Evolutionary conservation across 768 basidiomycete genomes (phyloP).

Genomic region (Tremella mesenterica): DNA sequence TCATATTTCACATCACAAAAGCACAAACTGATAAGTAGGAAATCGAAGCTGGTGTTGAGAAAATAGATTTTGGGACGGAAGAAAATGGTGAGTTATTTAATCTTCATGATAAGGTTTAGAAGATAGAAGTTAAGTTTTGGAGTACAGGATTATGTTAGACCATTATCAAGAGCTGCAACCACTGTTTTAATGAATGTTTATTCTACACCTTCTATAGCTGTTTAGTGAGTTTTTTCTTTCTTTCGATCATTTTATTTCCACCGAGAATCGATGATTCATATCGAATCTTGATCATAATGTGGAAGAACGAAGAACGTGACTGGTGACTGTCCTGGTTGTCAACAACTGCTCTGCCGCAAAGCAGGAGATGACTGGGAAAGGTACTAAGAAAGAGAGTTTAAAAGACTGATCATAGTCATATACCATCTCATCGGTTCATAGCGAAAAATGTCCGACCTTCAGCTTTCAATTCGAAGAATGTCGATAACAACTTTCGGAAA

Average conservation of each 20-base stretch:
- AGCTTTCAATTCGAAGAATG: conserved; percentile 22
- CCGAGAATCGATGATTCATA: not conserved
- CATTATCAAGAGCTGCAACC: conserved; percentile 40
- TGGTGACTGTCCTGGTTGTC: too few species aligned
- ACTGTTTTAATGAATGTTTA: conserved; percentile 30
- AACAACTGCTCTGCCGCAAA: too few species aligned
- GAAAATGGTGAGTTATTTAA: conserved; percentile 26
- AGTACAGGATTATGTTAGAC: conserved; percentile 37
- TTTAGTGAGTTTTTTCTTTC: conserved; percentile 31
- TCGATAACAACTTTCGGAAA: conserved; percentile 31
- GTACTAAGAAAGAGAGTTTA: too few species aligned
- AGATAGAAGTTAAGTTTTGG: conserved; percentile 10
- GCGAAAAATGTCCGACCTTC: conserved; percentile 26
- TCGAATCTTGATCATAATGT: too few species aligned
- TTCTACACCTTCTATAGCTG: conserved; percentile 33
- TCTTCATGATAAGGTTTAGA: not conserved
- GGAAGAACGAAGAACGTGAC: not conserved
- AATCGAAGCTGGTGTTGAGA: conserved; percentile 34
- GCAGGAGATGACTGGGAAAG: too few species aligned
- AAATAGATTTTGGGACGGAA: conserved; percentile 30
- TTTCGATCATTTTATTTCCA: not conserved
- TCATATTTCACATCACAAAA: not conserved
- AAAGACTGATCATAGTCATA: conserved; percentile 32
- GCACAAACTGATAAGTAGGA: conserved; percentile 17
- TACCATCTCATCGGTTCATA: conserved; percentile 36